Evolutionary conservation across 2,329 filamentous ascomycete species (phyloP), one percentile per base, ranked within the genome.

Genomic region (Aspergillus calidoustus): DNA sequence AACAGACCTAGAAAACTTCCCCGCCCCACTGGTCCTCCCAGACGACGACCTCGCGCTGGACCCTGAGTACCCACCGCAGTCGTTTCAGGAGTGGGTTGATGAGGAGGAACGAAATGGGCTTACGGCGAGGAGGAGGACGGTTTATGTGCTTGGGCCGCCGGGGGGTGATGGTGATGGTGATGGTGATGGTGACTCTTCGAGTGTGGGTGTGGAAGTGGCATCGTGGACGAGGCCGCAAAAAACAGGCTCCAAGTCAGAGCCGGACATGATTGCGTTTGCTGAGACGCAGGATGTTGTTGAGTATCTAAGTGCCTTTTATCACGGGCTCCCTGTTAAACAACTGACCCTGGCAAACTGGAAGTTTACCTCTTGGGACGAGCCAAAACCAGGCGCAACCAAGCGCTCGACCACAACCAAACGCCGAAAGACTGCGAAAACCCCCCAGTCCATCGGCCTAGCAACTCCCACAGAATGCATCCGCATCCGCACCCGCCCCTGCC

Each of bases 1-100:
- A 43, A 30, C 59, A 3, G 46, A 67, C 44, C 43, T 63, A 1
- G 68, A 67, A 2, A 56, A 77, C 0, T 90, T 88, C 63, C 87
- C 87, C 0, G 84, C 78, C 0, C 86, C 87, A 0, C 70, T 90
- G 6, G 76, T 89, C 0, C 74, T 90, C 0, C 87, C 88, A 0
- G 80, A 77, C 2, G 87, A 90, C 68, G 84, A 86, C 22, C 77
- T 91, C 1, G 81, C 83, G 0, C 73, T 79, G 38, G 83, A 89
- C 44, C 82, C 84, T 1, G 76, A 81, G 5, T 80, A 79, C 44
- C 77, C 80, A 1, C 74, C 82, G 0, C 87, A 90, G 64, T 83
- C 79, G 44, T 76, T 86, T 47, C 76, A 78, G 30, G 78, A 79
- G 0, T 90, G 86, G 85, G 64, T 79, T 2, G 66, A 77, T 0